Evolutionary conservation across 306 rosid genomes (phyloP), one percentile per base, ranked within the genome.

Genomic region (Glycine tomentella): DNA sequence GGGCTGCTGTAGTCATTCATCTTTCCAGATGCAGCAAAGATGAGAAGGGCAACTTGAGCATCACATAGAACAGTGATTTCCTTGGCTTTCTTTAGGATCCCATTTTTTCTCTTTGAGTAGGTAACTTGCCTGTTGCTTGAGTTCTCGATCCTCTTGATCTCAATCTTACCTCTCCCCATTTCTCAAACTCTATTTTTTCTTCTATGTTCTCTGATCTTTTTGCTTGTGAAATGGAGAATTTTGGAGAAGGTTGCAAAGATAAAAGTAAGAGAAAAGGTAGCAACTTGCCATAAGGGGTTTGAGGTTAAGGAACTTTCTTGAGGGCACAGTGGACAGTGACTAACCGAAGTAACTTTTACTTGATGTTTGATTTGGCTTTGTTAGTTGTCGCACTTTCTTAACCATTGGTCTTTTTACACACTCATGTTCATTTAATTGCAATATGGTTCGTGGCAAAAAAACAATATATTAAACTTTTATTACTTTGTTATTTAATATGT

Each of bases 131-230:
- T 93, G 89, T 87, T 91, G 80, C 75, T 91, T 10, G 88, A 77
- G 84, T 91, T 93, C 86, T 93, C 97, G 6, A 93, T 93, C 85
- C 97, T 91, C 89, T 89, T 91, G 42, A 93, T 93, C 90, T 93
- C 97, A 72, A 93, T 93, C 93, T 93, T 93, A 4, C 97, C 97
- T 46, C 97, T 91, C 57, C 97, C 97, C 97, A 93, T 92, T n/a
- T 66, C 77, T 61, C 52, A 69, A 72, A 4, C 25, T 25, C n/a
- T 12, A 11, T 57, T 7, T 15, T 48, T 34, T 8, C 53, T 71
- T 13, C 69, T 44, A 17, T 45, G 33, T 81, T 25, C 53, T 59
- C 59, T 13, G 69, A 48, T 36, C 15, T 74, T 58, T 42, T 74
- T 44, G 61, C 52, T 75, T 79, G 80, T 69, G 75, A 48, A 69